Evolutionary conservation across 441 rosid genomes (phyloP).

Genomic region (Iberis amara): DNA sequence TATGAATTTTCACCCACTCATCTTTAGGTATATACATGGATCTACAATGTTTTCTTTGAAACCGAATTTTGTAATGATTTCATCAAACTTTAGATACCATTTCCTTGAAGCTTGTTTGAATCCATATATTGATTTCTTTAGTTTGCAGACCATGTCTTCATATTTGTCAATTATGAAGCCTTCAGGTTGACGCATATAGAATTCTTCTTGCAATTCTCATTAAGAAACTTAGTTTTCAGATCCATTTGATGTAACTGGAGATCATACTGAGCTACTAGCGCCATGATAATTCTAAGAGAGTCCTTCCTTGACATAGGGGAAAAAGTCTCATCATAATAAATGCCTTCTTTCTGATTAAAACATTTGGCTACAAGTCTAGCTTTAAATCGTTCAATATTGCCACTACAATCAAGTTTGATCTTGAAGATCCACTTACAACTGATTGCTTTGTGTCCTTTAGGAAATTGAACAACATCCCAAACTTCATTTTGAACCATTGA

Average conservation of each 20-base stretch:
- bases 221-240: not conserved
- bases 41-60: too few relatives aligned
- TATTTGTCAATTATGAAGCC: too few relatives aligned
- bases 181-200: too few relatives aligned
- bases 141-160: not conserved
- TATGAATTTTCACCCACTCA: too few relatives aligned
- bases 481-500: not conserved
- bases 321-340: not conserved
- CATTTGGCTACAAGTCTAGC: not conserved
- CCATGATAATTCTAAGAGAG: not conserved
- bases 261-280: constrained; percentile 1
- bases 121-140: constrained; percentile 6
- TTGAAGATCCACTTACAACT: not conserved
- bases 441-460: not conserved
- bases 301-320: not conserved
- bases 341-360: not conserved
- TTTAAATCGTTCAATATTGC: not conserved
- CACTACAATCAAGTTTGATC: not conserved
- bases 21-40: too few relatives aligned
- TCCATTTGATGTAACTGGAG: not conserved
- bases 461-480: not conserved
- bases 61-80: too few relatives aligned
- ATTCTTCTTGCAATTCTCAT: not conserved
- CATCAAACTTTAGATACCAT: not conserved
- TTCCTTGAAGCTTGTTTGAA: not conserved